These are phyloP conservation scores for Blastomyces parvus DNA, from an alignment of 2,329 filamentous ascomycete species.

Conservation along the genomic window DNA sequence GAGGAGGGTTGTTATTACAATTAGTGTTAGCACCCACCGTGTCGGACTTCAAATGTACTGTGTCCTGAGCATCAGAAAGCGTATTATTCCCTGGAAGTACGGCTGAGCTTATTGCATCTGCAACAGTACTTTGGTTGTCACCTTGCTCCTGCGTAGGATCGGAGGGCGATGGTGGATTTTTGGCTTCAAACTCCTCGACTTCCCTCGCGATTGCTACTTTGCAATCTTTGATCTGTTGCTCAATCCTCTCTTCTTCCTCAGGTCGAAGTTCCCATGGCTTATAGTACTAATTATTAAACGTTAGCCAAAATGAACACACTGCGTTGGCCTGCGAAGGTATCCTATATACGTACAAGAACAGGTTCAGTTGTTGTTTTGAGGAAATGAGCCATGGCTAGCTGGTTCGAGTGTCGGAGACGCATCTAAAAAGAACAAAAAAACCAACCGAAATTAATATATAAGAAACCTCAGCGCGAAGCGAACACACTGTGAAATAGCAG, in stretches of 20 bases:
- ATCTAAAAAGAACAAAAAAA: constrained; percentile 47
- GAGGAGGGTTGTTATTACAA: not conserved
- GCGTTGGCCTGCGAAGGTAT: not conserved
- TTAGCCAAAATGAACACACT: constrained; percentile 17
- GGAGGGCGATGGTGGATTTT: constrained; percentile 15
- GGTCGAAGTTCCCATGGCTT: constrained; percentile 67
- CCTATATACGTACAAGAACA: constrained; percentile 52
- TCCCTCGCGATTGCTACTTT: constrained; percentile 58
- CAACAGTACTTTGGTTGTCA: constrained; percentile 17
- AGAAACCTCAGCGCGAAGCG: not conserved
- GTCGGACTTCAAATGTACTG: constrained; percentile 9
- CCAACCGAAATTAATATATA: not conserved
- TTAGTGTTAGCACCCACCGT: constrained; percentile 12
- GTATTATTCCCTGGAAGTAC: not conserved
- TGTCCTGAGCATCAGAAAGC: not conserved
- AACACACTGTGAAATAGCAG: not conserved
- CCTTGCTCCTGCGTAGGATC: constrained; percentile 6
- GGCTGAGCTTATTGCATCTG: constrained; percentile 1
- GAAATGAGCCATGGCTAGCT: constrained; percentile 62
- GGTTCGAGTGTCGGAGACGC: constrained; percentile 61
- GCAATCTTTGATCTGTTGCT: constrained; percentile 57
- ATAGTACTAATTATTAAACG: constrained; percentile 56
- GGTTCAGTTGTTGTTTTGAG: constrained; percentile 64
- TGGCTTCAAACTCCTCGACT: constrained; percentile 46
- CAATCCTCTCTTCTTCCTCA: constrained; percentile 61